Conservation (phyloP, 345 rosid species). For the Eucalyptus fibrosa region DNA sequence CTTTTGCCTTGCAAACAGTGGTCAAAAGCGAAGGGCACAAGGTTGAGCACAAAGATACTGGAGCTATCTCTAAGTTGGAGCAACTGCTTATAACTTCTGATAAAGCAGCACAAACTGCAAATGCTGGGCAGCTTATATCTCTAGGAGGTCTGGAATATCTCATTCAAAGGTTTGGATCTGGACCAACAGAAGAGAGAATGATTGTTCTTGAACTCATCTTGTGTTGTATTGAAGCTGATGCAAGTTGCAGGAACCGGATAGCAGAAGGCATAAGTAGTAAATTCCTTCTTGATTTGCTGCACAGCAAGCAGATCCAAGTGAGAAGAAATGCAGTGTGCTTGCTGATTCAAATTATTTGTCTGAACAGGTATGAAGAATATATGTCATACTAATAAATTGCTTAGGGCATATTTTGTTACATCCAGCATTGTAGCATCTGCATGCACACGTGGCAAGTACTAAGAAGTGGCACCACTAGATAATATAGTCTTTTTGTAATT, state of each 20-base stretch:
- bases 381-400: background rate
- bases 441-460: background rate
- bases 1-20: constrained; percentile 8
- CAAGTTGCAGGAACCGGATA: constrained; percentile 30
- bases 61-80: constrained; percentile 18
- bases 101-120: constrained; percentile 12
- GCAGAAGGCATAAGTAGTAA: constrained; percentile 8
- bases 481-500: background rate
- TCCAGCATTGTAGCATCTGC: background rate
- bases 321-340: constrained; percentile 25
- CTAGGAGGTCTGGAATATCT: constrained; percentile 43
- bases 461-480: background rate
- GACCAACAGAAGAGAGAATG: constrained; percentile 19
- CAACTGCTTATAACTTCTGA: constrained; percentile 25
- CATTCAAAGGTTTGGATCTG: constrained; percentile 14
- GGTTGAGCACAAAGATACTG: constrained; percentile 2
- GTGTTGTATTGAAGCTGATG: constrained; percentile 40
- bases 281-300: constrained; percentile 30
- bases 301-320: constrained; percentile 17
- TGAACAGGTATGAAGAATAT: constrained; percentile 17
- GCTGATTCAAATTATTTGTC: constrained; percentile 34
- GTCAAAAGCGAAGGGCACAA: background rate
- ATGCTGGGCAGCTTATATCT: constrained; percentile 30
- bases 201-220: constrained; percentile 21
- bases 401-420: background rate